phyloP scores from a whole-genome alignment of 2,329 filamentous ascomycete genomes.

The Camptophora hylomeconis region DNA sequence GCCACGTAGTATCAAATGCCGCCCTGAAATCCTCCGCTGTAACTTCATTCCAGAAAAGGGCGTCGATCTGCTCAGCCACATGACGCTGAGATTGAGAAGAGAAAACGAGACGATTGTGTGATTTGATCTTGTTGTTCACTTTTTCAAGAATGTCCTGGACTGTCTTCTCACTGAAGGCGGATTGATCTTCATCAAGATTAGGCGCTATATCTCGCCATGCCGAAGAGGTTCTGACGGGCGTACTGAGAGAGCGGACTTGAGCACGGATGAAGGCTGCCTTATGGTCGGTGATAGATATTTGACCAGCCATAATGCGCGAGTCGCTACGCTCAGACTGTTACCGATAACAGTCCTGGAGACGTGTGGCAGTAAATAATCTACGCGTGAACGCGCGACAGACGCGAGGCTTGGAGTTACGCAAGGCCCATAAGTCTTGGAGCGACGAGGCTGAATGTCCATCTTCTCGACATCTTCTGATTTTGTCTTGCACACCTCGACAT shows the following conservation, averaged over 20 bases:
- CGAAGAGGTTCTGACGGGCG: conserved; percentile 29
- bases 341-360: too few relatives aligned
- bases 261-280: conserved; percentile 39
- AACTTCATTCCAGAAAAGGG: conserved; percentile 40
- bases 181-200: conserved; percentile 29
- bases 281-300: conserved; percentile 37
- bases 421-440: too few relatives aligned
- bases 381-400: too few relatives aligned
- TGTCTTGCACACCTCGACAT: too few relatives aligned
- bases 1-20: conserved; percentile 5
- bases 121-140: conserved; percentile 39
- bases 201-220: conserved; percentile 31
- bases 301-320: too few relatives aligned
- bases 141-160: conserved; percentile 34
- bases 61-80: conserved; percentile 42
- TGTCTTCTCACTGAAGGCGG: conserved; percentile 34
- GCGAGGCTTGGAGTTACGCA: too few relatives aligned
- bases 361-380: too few relatives aligned
- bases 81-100: conserved; percentile 42
- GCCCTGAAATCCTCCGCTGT: conserved; percentile 21
- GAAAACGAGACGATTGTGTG: conserved; percentile 41
- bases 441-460: too few relatives aligned
- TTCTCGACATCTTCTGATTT: too few relatives aligned
- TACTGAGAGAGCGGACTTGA: conserved; percentile 39
- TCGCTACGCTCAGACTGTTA: too few relatives aligned